Evolutionary conservation across 169 alveolate genomes (phyloP), one percentile per base, ranked within the genome.

Genomic region (Fabrea salina): DNA sequence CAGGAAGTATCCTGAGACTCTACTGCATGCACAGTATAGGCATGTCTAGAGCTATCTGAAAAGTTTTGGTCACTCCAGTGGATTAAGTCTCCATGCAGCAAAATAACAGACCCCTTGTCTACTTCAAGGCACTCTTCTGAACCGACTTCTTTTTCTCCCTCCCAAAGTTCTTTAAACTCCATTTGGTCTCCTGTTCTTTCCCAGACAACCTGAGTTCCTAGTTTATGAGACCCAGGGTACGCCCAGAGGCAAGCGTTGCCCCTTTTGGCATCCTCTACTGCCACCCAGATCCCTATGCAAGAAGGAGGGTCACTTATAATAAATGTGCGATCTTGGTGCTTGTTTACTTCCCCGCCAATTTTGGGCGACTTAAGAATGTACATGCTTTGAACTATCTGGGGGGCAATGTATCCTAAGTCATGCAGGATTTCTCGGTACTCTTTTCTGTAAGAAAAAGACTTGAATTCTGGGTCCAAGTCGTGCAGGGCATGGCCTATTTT

Each of bases 401-500:
- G 93, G 1, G 53, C 44, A 16, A 27, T 35, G 74, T 71, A 87
- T 49, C 84, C 86, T 47, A 87, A 49, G 8, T 84, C 66, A 27
- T 53, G 6, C 2, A 81, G 40, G 32, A 90, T 71, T 6, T 50
- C 27, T 67, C 77, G 77, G 67, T 82, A 80, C 1, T 78, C 70
- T 3, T 59, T 72, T n/a, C 80, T 53, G 32, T 90, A 86, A 25
- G 86, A 78, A 53, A 90, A 86, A 40, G 59, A 53, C 37, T 83
- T 68, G 64, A 82, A 90, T 3, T 77, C 83, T 3, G 89, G 90
- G 75, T 90, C 90, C n/a, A 86, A 44, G 64, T 90, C 93, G 49
- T 90, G 95, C 87, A 85, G 67, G 1, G 89, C 90, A 72, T 90
- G 95, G 0, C 93, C 95, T 0, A 90, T 82, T 61, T 90, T 90